Percentiles rank a stretch among this genome's conserved stretches.
These are phyloP conservation scores for Coleophoma crateriformis DNA, from an alignment of 2,329 filamentous ascomycete genomes.

Conservation along the genomic window DNA sequence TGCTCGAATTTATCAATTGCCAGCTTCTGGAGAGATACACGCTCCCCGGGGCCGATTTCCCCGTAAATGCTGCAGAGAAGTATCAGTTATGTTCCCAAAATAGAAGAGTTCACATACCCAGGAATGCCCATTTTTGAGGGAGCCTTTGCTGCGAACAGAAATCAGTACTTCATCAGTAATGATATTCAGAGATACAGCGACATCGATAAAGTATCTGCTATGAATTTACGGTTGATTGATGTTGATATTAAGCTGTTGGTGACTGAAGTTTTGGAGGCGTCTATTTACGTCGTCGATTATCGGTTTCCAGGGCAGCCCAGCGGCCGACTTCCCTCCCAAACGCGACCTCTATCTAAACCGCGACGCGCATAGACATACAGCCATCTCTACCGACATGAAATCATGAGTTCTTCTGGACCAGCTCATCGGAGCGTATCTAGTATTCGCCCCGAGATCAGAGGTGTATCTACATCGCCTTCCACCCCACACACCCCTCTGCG, in stretches of 20 bases:
- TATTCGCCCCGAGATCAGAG: constrained; percentile 35
- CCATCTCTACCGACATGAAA: constrained; percentile 9
- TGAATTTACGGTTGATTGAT: neutral
- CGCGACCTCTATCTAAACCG: neutral
- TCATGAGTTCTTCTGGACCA: constrained; percentile 30
- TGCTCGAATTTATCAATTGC: constrained; percentile 71
- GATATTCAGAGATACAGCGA: neutral
- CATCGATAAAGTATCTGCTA: neutral
- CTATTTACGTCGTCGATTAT: neutral
- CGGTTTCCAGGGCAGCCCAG: constrained; percentile 2
- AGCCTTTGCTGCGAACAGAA: too few species aligned
- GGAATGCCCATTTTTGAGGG: constrained; percentile 54
- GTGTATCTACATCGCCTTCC: constrained; percentile 26
- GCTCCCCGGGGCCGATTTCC: constrained; percentile 76
- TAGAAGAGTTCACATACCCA: constrained; percentile 37
- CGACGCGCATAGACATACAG: neutral
- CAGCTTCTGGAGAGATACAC: constrained; percentile 77
- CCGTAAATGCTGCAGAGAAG: constrained; percentile 68
- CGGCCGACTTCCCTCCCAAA: neutral
- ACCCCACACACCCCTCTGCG: constrained; percentile 56
- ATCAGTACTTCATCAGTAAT: neutral
- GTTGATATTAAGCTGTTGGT: neutral
- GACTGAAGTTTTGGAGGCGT: neutral
- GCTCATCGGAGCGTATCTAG: constrained; percentile 54
- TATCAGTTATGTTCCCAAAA: constrained; percentile 8